Conservation (phyloP, 1,139 yeast genomes). For the Hemisphaericaspora xylofermentans region DNA sequence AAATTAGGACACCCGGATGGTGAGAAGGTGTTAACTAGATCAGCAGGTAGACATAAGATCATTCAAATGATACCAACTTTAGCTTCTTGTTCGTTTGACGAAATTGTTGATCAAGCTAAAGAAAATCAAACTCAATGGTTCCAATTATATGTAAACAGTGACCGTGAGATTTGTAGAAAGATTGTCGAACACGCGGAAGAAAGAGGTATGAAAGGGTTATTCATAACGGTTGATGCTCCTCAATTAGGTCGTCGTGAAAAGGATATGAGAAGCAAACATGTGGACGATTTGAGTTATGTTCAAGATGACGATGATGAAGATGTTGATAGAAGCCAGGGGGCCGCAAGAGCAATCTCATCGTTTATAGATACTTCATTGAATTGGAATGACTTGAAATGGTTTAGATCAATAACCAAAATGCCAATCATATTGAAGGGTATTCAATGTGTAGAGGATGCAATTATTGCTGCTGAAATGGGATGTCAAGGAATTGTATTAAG, state of each 20-base stretch:
- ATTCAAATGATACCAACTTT: slow-evolving; percentile 82
- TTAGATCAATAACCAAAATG: slow-evolving; percentile 56
- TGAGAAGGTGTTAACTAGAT: slow-evolving; percentile 72
- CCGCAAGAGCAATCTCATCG: slow-evolving; percentile 80
- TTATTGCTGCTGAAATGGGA: slow-evolving; percentile 60
- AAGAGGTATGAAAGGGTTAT: slow-evolving; percentile 75
- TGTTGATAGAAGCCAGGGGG: slow-evolving; percentile 74
- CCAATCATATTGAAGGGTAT: slow-evolving; percentile 72
- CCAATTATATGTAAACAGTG: slow-evolving; percentile 80
- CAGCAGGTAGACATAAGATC: slow-evolving; percentile 64
- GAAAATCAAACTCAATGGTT: slow-evolving; percentile 75
- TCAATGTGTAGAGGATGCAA: slow-evolving; percentile 68
- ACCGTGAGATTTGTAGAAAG: slow-evolving; percentile 50
- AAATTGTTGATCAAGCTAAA: slow-evolving; percentile 58
- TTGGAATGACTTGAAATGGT: slow-evolving; percentile 66
- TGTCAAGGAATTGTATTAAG: slow-evolving; percentile 65
- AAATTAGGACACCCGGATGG: slow-evolving; percentile 78
- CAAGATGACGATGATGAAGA: slow-evolving; percentile 64
- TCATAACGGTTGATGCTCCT: slow-evolving; percentile 93
- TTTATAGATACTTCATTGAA: slow-evolving; percentile 80
- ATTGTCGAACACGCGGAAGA: slow-evolving; percentile 71
- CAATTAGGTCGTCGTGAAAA: slow-evolving; percentile 89
- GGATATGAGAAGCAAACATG: slow-evolving; percentile 47
- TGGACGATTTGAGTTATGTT: slow-evolving; percentile 47
- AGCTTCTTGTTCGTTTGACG: slow-evolving; percentile 74